Evolutionary conservation across 306 rosid genomes (phyloP).

Genomic region (Prunus dulcis): DNA sequence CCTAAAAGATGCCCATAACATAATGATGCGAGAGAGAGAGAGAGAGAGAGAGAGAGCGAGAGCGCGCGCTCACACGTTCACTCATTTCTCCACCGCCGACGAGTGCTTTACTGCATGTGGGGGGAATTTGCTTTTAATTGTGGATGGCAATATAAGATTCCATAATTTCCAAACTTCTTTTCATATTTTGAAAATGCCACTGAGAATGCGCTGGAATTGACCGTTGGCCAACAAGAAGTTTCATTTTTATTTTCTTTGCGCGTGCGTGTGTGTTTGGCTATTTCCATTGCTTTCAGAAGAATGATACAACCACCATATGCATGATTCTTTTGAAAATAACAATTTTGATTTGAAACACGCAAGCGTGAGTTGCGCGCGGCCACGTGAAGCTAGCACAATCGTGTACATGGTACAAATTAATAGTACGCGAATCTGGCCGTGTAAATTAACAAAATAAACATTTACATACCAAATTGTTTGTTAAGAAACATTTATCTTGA

Average conservation of each 20-base stretch:
- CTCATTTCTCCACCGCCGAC: constrained; percentile 15
- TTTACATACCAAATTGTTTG: not conserved
- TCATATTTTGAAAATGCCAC: not conserved
- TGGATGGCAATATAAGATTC: constrained; percentile 17
- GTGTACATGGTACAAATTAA: too few species aligned
- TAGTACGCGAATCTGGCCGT: too few species aligned
- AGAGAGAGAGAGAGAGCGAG: too few species aligned
- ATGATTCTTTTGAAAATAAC: not conserved
- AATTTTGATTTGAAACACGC: not conserved
- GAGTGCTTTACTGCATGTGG: constrained; percentile 45
- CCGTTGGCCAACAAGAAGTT: not conserved
- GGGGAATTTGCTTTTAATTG: constrained; percentile 17
- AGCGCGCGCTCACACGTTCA: constrained; percentile 16
- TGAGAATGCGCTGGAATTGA: not conserved
- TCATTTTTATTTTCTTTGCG: too few species aligned
- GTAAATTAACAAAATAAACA: too few species aligned
- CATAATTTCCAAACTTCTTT: not conserved
- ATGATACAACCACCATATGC: not conserved
- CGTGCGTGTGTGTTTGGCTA: too few species aligned
- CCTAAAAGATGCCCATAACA: constrained; percentile 18
- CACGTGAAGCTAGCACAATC: too few species aligned
- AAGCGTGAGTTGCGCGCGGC: too few species aligned
- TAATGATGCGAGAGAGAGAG: too few species aligned
- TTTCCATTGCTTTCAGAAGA: too few species aligned
- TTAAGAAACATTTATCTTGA: not conserved